Evolutionary conservation across 768 basidiomycete species (phyloP).

Genomic region (Flagelloscypha sp.): DNA sequence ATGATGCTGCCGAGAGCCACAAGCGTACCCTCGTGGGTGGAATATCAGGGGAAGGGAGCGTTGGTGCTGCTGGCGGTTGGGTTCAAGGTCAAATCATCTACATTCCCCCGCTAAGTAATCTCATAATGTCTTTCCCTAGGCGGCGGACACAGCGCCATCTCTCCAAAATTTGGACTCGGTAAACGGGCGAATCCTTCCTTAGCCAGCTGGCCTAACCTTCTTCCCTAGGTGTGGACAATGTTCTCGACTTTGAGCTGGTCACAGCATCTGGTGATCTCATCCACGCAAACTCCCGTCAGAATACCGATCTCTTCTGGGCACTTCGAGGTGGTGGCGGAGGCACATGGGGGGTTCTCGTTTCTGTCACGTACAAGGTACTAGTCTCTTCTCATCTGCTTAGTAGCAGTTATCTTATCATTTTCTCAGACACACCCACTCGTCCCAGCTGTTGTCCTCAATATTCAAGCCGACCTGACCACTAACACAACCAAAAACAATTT

Average conservation of each 20-base stretch:
- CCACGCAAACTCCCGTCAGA: slow-evolving; percentile 29
- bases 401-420: no score
- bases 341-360: slow-evolving; percentile 40
- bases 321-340: slow-evolving; percentile 43
- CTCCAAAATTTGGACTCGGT: slow-evolving; percentile 37
- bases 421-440: no score
- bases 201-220: not conserved
- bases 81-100: no score
- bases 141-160: slow-evolving; percentile 35
- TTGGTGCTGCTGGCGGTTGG: slow-evolving; percentile 44
- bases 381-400: no score
- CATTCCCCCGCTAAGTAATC: no score
- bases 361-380: slow-evolving; percentile 41
- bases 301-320: slow-evolving; percentile 46
- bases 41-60: slow-evolving; percentile 26
- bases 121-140: no score
- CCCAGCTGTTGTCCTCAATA: no score
- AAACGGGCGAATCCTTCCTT: not conserved
- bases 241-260: slow-evolving; percentile 36
- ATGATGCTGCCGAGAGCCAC: slow-evolving; percentile 28
- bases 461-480: no score
- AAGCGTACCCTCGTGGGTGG: slow-evolving; percentile 39
- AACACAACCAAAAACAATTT: no score
- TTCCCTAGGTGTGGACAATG: slow-evolving; percentile 36
- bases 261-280: slow-evolving; percentile 31